Base-by-base conservation (phyloP, 75 land plant species). In the Pseudotsuga menziesii region DNA sequence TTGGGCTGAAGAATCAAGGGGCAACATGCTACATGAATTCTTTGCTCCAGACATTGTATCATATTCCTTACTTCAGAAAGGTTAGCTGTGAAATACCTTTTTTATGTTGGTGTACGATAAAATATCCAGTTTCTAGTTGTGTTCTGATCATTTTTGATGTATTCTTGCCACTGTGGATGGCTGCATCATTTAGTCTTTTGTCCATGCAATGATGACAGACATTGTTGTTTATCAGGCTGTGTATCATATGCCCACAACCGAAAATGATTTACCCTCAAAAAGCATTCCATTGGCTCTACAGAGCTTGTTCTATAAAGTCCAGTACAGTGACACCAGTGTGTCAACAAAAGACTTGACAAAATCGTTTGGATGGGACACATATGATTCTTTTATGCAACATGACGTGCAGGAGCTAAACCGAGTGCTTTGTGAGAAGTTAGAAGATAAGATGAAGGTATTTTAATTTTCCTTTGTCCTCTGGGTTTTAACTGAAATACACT, bases 11-110 rank as follows among this genome's bases (percentile, higher is more conserved):
- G 84, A 95, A 93, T 76, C 97, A 95, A 82, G 98, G 98, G 58
- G 98, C 96, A 27, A 95, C 98, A n/a, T 95, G 98, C 76, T 90
- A 90, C 86, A 90, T 90, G 92, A 90, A 90, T 63, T 90, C 92
- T 60, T 84, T 90, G 60, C 87, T 95, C 23, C 98, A 95, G 73
- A 95, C 98, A 36, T 66, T 95, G 73, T 95, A 93, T 78, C 98
- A 95, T 87, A 86, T 95, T 72, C 92, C 97, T 58, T 95, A 93
- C 76, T 95, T 95, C 72, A 86, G 98, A 72, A 95, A 95, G 91
- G 98, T 95, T 17, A 36, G 57, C 52, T n/a, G 17, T 35, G 22
- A 72, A 32, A 57, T 26, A 48, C 11, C 11, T 9, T 9, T 11
- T 48, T 48, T 48, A 48, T 48, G 54, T 48, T 48, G 41, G 41